Base-by-base conservation (phyloP, 2,329 filamentous ascomycete genomes). In the Ceratocystis diversiconidia region DNA sequence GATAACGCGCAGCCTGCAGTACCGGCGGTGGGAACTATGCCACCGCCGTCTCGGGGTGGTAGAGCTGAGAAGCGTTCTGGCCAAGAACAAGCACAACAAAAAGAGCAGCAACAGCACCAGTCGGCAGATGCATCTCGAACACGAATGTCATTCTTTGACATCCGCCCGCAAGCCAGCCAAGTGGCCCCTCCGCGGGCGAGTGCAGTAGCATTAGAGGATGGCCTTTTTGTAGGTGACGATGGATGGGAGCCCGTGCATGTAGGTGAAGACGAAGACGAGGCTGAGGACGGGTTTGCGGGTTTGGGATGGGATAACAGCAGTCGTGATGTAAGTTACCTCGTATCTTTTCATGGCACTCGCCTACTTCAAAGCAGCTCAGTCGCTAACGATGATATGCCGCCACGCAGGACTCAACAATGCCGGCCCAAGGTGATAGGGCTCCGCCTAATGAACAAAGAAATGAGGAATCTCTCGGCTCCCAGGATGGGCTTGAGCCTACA, bases 161-260 rank as follows among this genome's bases (percentile, higher is more conserved):
- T 79, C 72, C 76, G 80, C n/a, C 80, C 80, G 28, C 66, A 67
- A 32, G 60, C 62, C 17, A 81, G 80, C 1, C 81, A 82, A 65
- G 76, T 77, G 41, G 79, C 43, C 8, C 32, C 80, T 2, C 80
- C 82, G 17, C 78, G 81, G 15, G 78, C 83, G 15, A 84, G 82
- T 28, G 77, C 84, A 60, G 79, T 84, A n/a, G 64, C 63, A 66
- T 81, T 85, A 0, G 84, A 90, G 64, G 85, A 67, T 52, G 66
- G 85, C 62, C 77, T 92, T 4, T 91, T 92, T 70, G 80, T 91
- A n/a, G 85, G 89, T 36, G 86, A 90, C 28, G 87, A 90, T 57
- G 77, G 79, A 65, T 92, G 89, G 88, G 86, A 90, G 69, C 88
- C 88, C 1, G 79, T 87, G 1, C 80, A 73, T 5, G 44, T 67